These are phyloP conservation scores for Tetrahymena malaccensis DNA, from an alignment of 73 alveolate genomes.

Conservation along the genomic window DNA sequence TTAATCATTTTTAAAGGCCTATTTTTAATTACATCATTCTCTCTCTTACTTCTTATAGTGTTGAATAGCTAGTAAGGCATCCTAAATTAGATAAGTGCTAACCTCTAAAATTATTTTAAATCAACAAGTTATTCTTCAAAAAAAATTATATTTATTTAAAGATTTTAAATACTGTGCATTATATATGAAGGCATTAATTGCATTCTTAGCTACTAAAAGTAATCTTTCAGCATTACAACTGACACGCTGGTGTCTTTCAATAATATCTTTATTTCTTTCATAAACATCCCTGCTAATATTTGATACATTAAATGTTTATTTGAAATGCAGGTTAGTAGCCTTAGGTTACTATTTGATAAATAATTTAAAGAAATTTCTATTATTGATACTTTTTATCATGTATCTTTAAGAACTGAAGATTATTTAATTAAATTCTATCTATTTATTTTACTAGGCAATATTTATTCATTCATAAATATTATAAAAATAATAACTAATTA, in stretches of 20 bases:
- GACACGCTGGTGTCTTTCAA: slow-evolving; percentile 3
- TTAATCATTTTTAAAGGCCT: too few relatives aligned
- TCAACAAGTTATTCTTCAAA: neutral
- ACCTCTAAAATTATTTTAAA: neutral
- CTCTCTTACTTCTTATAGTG: slow-evolving; percentile 4
- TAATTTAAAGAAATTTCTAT: neutral
- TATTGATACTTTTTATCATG: neutral
- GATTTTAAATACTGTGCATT: neutral
- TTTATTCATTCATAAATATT: too few relatives aligned
- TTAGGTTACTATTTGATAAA: neutral
- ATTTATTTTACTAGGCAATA: neutral
- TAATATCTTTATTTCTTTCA: slow-evolving; percentile 11
- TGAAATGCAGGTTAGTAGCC: neutral
- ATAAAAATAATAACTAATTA: neutral
- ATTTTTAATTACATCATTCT: neutral
- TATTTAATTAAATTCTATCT: neutral
- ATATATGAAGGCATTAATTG: slow-evolving; percentile 23
- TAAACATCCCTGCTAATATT: neutral
- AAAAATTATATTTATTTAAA: neutral
- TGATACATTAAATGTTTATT: neutral
- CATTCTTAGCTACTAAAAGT: slow-evolving; percentile 3
- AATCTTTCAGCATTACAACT: slow-evolving; percentile 17
- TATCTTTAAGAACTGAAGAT: neutral
- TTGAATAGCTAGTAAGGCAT: slow-evolving; percentile 16
- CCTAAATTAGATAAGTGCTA: slow-evolving; percentile 32